Conservation (phyloP, 2,329 filamentous ascomycete species). For the Fusarium coffeatum region DNA sequence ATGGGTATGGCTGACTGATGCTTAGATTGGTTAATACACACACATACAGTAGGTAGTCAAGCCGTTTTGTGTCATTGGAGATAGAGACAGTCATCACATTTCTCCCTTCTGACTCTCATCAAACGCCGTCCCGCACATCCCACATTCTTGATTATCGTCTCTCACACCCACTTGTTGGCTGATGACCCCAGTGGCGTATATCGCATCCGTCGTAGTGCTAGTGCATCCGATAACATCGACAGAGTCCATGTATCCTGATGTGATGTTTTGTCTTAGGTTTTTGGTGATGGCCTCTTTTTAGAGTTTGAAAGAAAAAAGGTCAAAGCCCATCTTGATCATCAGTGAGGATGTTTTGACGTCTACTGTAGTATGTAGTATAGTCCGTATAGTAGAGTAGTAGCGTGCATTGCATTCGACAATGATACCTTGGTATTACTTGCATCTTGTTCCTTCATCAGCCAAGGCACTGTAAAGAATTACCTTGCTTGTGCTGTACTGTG, state of each 20-base stretch:
- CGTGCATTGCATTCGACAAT: slow-evolving; percentile 17
- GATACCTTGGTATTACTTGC: slow-evolving; percentile 27
- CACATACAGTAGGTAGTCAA: no score
- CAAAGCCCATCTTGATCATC: background rate
- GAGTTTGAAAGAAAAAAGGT: background rate
- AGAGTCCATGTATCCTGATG: slow-evolving; percentile 18
- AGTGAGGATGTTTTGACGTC: background rate
- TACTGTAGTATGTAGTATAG: background rate
- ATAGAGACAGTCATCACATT: slow-evolving; percentile 1
- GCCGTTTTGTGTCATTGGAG: slow-evolving; percentile 12
- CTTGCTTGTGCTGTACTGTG: slow-evolving; percentile 15
- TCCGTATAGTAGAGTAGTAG: background rate
- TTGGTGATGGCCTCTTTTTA: slow-evolving; percentile 8
- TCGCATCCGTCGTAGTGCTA: slow-evolving; percentile 11
- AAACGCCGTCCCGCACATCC: slow-evolving; percentile 29
- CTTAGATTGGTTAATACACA: background rate
- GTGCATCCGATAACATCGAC: slow-evolving; percentile 27
- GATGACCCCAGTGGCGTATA: slow-evolving; percentile 33
- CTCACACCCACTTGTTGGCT: slow-evolving; percentile 7
- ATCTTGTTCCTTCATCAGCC: slow-evolving; percentile 3
- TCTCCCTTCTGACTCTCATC: slow-evolving; percentile 11
- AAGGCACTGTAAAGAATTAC: slow-evolving; percentile 13
- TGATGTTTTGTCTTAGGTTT: slow-evolving; percentile 4
- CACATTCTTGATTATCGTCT: slow-evolving; percentile 16
- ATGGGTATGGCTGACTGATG: background rate